These are phyloP conservation scores for Bryum argenteum DNA, from an alignment of 225 moss, liverwort and hornwort genomes.

Conservation along the genomic window DNA sequence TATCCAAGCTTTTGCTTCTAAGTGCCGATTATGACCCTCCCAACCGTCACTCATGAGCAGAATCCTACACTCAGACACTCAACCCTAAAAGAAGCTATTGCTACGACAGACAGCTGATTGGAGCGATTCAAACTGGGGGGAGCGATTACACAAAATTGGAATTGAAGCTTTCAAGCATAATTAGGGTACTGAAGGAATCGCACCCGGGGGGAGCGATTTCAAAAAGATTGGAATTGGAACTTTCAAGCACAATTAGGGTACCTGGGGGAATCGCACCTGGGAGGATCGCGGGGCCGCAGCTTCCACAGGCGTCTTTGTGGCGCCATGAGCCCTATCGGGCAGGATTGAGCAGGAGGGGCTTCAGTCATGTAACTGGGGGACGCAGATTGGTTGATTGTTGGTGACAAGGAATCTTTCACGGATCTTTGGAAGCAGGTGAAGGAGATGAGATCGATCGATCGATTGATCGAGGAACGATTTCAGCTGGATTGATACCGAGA, in stretches of 20 bases:
- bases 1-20: too few relatives aligned
- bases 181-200: too few relatives aligned
- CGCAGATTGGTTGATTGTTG: neutral
- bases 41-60: neutral
- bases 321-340: constrained; percentile 26
- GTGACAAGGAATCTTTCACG: neutral
- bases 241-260: too few relatives aligned
- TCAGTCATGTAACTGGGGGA: constrained; percentile 2
- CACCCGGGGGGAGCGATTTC: too few relatives aligned
- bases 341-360: neutral
- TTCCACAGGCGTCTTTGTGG: constrained; percentile 13
- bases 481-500: constrained; percentile 16
- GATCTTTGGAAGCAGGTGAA: constrained; percentile 1
- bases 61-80: constrained; percentile 1
- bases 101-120: neutral
- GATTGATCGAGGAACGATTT: too few relatives aligned
- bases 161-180: too few relatives aligned
- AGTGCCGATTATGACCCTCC: too few relatives aligned
- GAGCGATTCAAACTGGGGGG: too few relatives aligned
- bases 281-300: neutral
- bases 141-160: too few relatives aligned
- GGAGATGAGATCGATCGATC: neutral
- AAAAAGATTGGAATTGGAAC: too few relatives aligned
- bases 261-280: too few relatives aligned
- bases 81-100: neutral